Conservation (phyloP, 2,329 filamentous ascomycete genomes). For the Trichoderma atrobrunneum region DNA sequence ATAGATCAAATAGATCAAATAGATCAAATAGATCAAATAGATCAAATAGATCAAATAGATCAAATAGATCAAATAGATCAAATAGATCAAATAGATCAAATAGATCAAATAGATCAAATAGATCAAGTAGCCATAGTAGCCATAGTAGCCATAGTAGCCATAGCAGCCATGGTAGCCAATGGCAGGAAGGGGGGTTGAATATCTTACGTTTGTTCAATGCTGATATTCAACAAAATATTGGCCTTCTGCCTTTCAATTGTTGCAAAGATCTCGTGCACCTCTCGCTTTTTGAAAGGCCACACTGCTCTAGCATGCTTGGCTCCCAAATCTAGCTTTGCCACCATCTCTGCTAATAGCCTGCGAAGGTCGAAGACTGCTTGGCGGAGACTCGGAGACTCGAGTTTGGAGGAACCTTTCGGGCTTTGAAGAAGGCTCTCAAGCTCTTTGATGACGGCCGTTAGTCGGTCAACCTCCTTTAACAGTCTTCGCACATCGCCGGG, state of each 20-base stretch:
- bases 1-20: too few species aligned
- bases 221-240: constrained; percentile 7
- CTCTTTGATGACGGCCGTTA: constrained; percentile 16
- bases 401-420: constrained; percentile 9
- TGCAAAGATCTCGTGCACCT: background rate
- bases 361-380: constrained; percentile 6
- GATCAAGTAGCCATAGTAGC: too few species aligned
- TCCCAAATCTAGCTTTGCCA: constrained; percentile 14
- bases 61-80: too few species aligned
- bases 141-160: background rate
- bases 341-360: background rate
- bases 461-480: constrained; percentile 11
- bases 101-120: background rate
- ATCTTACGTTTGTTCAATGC: constrained; percentile 16
- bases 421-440: constrained; percentile 10
- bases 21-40: too few species aligned
- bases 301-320: constrained; percentile 12
- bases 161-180: background rate
- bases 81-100: too few species aligned
- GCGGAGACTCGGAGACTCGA: constrained; percentile 3
- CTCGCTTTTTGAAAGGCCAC: constrained; percentile 18
- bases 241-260: constrained; percentile 8
- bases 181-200: background rate
- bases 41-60: too few species aligned
- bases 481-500: constrained; percentile 18